Evolutionary conservation across 768 basidiomycete species (phyloP).

Genomic region (Cubamyces sp.): DNA sequence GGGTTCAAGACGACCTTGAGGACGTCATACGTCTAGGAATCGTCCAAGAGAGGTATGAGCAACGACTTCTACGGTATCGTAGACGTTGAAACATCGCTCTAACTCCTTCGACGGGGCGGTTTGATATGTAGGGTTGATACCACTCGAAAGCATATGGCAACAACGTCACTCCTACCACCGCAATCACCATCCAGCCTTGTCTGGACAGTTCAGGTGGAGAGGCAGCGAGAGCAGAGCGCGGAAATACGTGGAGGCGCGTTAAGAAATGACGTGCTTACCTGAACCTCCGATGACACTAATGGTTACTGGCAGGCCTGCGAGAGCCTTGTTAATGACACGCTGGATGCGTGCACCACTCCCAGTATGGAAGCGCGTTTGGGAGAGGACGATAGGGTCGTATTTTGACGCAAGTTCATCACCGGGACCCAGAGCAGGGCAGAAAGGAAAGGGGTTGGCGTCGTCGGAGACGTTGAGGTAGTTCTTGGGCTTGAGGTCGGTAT

Average conservation of each 20-base stretch:
- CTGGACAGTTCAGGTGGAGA: background rate
- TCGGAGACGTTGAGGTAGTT: conserved; percentile 78
- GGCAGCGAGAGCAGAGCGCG: background rate
- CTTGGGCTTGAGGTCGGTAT: conserved; percentile 60
- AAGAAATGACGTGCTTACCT: conserved; percentile 50
- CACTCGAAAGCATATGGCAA: background rate
- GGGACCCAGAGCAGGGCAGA: conserved; percentile 88
- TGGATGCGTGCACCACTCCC: conserved; percentile 86
- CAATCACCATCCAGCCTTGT: conserved; percentile 3
- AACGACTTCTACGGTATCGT: conserved; percentile 1
- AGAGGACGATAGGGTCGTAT: conserved; percentile 75
- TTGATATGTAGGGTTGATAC: background rate
- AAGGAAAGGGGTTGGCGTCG: conserved; percentile 75
- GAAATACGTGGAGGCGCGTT: background rate
- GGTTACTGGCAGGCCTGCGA: conserved; percentile 84
- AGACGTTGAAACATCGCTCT: conserved; percentile 4
- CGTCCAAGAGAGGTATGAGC: background rate
- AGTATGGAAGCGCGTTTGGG: conserved; percentile 73
- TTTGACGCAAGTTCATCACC: conserved; percentile 78
- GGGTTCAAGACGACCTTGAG: background rate
- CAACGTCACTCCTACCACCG: background rate
- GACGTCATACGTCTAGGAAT: conserved; percentile 13
- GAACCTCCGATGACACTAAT: conserved; percentile 92
- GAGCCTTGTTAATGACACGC: conserved; percentile 78
- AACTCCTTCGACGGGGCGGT: background rate